These are phyloP conservation scores for Lactarius akahatsu DNA, from an alignment of 768 basidiomycete species.

Conservation along the genomic window DNA sequence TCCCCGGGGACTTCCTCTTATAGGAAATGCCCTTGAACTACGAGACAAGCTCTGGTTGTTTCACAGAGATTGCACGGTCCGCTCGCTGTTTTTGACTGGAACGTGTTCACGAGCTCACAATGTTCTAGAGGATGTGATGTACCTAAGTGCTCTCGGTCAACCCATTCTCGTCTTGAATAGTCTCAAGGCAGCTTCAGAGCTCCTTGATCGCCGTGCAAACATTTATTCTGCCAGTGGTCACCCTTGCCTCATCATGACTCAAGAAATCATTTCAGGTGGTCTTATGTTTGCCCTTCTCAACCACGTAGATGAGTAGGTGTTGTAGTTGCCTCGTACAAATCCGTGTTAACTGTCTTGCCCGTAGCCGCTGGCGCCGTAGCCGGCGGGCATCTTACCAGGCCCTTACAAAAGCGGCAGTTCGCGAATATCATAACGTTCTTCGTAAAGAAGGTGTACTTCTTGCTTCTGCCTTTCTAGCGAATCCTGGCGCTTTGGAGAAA, in stretches of 20 bases:
- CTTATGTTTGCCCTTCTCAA: background rate
- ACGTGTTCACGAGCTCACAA: background rate
- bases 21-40: background rate
- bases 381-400: background rate
- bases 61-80: background rate
- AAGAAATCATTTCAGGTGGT: background rate
- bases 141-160: background rate
- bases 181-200: background rate
- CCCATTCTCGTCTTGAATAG: background rate
- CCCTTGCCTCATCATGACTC: background rate
- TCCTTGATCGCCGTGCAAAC: background rate
- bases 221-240: constrained; percentile 1
- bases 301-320: background rate
- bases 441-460: background rate
- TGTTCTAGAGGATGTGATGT: background rate
- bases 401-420: background rate
- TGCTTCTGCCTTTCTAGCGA: background rate
- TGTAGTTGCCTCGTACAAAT: background rate
- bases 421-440: background rate
- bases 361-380: background rate
- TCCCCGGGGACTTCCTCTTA: background rate
- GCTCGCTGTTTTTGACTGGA: background rate
- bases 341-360: background rate
- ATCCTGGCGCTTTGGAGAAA: background rate
- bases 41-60: background rate